Evolutionary conservation across 2,329 filamentous ascomycete species (phyloP).

Genomic region (Fusarium armeniacum): DNA sequence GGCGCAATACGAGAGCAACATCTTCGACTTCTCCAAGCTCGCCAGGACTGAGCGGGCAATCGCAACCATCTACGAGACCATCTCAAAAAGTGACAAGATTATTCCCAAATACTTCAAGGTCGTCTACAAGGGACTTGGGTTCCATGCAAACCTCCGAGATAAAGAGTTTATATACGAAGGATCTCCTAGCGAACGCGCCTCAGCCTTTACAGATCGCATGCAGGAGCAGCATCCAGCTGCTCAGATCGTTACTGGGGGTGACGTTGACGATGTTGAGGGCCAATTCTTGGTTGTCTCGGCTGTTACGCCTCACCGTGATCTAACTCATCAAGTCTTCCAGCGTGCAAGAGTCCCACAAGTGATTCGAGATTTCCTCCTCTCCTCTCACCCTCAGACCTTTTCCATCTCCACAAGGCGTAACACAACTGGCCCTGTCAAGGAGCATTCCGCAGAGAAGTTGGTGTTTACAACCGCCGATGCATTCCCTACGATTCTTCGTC

Average conservation of each 20-base stretch:
- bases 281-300: slow-evolving; percentile 89
- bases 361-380: slow-evolving; percentile 87
- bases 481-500: slow-evolving; percentile 91
- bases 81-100: slow-evolving; percentile 83
- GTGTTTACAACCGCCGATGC: slow-evolving; percentile 86
- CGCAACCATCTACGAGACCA: slow-evolving; percentile 90
- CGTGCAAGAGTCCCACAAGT: slow-evolving; percentile 85
- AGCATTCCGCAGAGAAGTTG: slow-evolving; percentile 86
- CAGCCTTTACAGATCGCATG: slow-evolving; percentile 90
- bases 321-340: slow-evolving; percentile 87
- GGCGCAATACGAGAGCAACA: slow-evolving; percentile 88
- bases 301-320: slow-evolving; percentile 85
- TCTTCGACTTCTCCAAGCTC: slow-evolving; percentile 93
- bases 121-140: slow-evolving; percentile 88
- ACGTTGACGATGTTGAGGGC: slow-evolving; percentile 85
- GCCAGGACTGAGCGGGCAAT: slow-evolving; percentile 91
- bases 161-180: slow-evolving; percentile 96
- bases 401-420: slow-evolving; percentile 80
- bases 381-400: slow-evolving; percentile 82
- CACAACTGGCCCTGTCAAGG: slow-evolving; percentile 75
- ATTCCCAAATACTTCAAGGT: slow-evolving; percentile 93
- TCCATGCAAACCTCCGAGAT: slow-evolving; percentile 83
- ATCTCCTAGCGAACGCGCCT: slow-evolving; percentile 79
- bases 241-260: slow-evolving; percentile 78
- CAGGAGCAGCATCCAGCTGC: slow-evolving; percentile 90